Percentiles rank a stretch among this genome's conserved stretches.
Evolutionary conservation across 2,329 filamentous ascomycete species (phyloP).

Genomic region (Beauveria scarabaeidicola): DNA sequence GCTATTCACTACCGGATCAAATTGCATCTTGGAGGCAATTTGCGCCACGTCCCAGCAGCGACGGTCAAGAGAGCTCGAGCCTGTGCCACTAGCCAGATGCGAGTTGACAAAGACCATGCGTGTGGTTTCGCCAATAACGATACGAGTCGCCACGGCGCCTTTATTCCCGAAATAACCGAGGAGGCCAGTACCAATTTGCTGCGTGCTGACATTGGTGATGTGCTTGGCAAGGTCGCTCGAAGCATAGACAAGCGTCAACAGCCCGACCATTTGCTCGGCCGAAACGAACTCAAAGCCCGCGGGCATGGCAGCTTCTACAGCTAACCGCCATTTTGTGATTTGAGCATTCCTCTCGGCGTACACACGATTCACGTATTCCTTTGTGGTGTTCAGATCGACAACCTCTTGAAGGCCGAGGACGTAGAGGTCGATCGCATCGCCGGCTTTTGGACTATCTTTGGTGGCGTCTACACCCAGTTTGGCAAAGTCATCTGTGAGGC

Average conservation of each 20-base stretch:
- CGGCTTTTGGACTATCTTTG: constrained; percentile 21
- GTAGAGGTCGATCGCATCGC: constrained; percentile 72
- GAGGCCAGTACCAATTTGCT: constrained; percentile 78
- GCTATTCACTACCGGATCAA: constrained; percentile 60
- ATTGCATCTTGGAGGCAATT: constrained; percentile 66
- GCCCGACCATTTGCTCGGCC: constrained; percentile 76
- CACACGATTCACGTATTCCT: constrained; percentile 63
- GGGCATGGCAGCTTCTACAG: constrained; percentile 66
- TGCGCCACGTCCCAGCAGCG: constrained; percentile 86
- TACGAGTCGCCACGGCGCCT: constrained; percentile 71
- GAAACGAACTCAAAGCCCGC: constrained; percentile 67
- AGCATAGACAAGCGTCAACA: constrained; percentile 79
- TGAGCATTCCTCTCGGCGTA: constrained; percentile 61
- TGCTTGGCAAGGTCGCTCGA: constrained; percentile 66
- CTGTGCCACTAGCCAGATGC: constrained; percentile 81
- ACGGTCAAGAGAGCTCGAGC: constrained; percentile 67
- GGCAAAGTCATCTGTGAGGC: constrained; percentile 55
- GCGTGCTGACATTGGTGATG: constrained; percentile 73
- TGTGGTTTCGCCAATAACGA: constrained; percentile 85
- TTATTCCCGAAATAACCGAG: constrained; percentile 96
- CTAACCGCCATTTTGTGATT: constrained; percentile 71
- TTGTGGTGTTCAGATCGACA: constrained; percentile 71
- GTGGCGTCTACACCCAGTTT: constrained; percentile 37
- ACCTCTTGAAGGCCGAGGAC: constrained; percentile 88
- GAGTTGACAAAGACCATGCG: constrained; percentile 83